phyloP scores from a whole-genome alignment of 177 flowering plant species.

The Tripterygium wilfordii region DNA sequence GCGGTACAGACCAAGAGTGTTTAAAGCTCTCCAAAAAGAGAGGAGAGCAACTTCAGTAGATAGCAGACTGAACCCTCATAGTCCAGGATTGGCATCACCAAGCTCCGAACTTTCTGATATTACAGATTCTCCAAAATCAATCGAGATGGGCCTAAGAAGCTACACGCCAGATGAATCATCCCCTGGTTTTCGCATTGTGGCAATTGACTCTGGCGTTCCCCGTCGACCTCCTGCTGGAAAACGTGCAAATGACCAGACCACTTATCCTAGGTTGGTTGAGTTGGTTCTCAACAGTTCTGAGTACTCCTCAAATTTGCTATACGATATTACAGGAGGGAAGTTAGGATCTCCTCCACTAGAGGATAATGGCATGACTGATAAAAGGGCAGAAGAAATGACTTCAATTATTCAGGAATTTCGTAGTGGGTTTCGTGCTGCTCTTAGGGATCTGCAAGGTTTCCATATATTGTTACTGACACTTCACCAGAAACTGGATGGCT shows the following conservation, averaged over 20 bases:
- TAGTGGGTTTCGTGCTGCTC: constrained; percentile 79
- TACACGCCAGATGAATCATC: constrained; percentile 25
- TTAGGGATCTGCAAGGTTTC: constrained; percentile 88
- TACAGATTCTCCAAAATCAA: constrained; percentile 43
- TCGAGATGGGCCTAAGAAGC: constrained; percentile 23
- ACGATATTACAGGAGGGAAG: constrained; percentile 83
- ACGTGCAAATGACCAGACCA: constrained; percentile 85
- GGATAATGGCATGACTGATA: constrained; percentile 25
- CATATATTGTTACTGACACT: constrained; percentile 88
- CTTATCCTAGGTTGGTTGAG: constrained; percentile 90
- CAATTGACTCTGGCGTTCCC: constrained; percentile 94
- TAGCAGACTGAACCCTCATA: constrained; percentile 43
- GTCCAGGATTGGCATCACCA: constrained; percentile 44
- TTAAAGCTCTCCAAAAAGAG: constrained; percentile 68
- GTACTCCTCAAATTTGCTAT: constrained; percentile 58
- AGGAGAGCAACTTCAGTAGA: constrained; percentile 77
- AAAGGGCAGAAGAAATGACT: constrained; percentile 25
- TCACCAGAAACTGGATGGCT: constrained; percentile 77
- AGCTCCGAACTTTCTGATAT: constrained; percentile 57
- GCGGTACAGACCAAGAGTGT: constrained; percentile 50
- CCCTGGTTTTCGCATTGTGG: constrained; percentile 40
- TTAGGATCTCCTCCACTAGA: constrained; percentile 48
- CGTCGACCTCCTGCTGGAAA: constrained; percentile 99
- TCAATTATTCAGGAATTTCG: constrained; percentile 60
- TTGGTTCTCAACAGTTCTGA: constrained; percentile 76